Conservation (phyloP, 2,329 filamentous ascomycete species). For the Ophiostoma sp. region DNA sequence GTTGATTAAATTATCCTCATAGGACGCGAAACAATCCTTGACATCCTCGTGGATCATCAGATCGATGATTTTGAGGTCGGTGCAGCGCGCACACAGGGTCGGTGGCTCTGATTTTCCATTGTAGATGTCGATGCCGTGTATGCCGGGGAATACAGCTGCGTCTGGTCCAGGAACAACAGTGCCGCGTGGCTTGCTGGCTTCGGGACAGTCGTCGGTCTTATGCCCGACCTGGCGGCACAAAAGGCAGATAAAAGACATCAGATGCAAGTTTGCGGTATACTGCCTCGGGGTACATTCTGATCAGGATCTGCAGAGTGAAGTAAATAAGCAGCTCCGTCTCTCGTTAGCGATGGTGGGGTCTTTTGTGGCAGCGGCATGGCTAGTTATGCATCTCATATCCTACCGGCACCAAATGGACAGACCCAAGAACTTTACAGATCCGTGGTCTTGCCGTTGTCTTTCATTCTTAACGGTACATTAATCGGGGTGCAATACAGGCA, state of each 20-base stretch:
- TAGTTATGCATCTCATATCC: too few relatives aligned
- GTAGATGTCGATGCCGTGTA: neutral
- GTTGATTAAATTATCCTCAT: neutral
- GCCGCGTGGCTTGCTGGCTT: neutral
- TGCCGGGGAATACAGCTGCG: neutral
- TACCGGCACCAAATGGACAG: too few relatives aligned
- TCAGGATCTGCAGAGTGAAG: too few relatives aligned
- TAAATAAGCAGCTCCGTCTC: too few relatives aligned
- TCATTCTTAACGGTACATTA: too few relatives aligned
- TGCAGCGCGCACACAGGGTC: neutral
- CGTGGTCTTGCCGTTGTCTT: too few relatives aligned
- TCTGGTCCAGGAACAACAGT: neutral
- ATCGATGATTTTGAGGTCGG: neutral
- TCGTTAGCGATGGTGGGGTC: too few relatives aligned
- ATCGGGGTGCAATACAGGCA: too few relatives aligned
- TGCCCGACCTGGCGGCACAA: neutral
- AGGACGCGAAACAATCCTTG: neutral
- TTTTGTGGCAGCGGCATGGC: too few relatives aligned
- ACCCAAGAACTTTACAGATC: too few relatives aligned
- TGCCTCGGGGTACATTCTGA: too few relatives aligned
- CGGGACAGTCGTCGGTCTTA: neutral
- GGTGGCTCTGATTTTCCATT: neutral
- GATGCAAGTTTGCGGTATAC: too few relatives aligned
- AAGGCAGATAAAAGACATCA: neutral
- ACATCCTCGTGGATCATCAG: neutral